phyloP scores from a whole-genome alignment of 2,329 filamentous ascomycete genomes.

The Trichoderma gracile region DNA sequence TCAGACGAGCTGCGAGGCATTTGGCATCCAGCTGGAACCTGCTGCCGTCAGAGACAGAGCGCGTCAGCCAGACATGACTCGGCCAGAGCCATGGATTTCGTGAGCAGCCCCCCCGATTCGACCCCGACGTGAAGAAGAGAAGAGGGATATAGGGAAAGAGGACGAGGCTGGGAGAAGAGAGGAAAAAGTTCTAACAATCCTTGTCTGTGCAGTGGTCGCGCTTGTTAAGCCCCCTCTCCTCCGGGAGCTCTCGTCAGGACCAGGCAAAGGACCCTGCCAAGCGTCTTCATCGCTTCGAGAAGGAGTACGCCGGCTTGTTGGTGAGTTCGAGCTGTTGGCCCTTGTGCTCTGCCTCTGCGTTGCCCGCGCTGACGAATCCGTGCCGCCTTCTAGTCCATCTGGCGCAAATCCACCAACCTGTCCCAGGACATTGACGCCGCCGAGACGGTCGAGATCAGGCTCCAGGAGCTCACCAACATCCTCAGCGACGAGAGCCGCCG shows the following conservation, averaged over 20 bases:
- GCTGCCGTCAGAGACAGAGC: neutral
- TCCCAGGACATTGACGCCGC: slow-evolving; percentile 61
- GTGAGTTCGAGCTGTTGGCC: slow-evolving; percentile 42
- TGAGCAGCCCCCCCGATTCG: slow-evolving; percentile 38
- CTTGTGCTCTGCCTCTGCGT: neutral
- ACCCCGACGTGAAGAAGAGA: no score
- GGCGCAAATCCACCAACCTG: slow-evolving; percentile 63
- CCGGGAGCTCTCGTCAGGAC: slow-evolving; percentile 58
- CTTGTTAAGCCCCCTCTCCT: slow-evolving; percentile 63
- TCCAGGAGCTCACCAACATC: slow-evolving; percentile 67
- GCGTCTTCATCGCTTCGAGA: slow-evolving; percentile 66
- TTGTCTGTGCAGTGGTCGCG: slow-evolving; percentile 59
- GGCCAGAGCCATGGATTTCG: slow-evolving; percentile 58
- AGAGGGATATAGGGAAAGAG: no score
- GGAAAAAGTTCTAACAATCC: slow-evolving; percentile 19
- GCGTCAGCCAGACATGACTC: slow-evolving; percentile 42
- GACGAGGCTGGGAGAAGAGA: neutral
- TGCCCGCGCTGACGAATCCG: neutral
- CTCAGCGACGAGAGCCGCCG: slow-evolving; percentile 87
- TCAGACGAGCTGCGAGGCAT: slow-evolving; percentile 17
- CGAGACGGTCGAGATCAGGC: slow-evolving; percentile 61
- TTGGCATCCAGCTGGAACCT: neutral
- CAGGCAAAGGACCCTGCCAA: slow-evolving; percentile 63
- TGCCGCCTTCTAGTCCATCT: slow-evolving; percentile 49
- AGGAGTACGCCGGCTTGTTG: slow-evolving; percentile 63